A percentile compares a stretch with the other conserved stretches of the same genome.
phyloP scores from a whole-genome alignment of 2,329 filamentous ascomycete species.

The Plenodomus lindquistii region DNA sequence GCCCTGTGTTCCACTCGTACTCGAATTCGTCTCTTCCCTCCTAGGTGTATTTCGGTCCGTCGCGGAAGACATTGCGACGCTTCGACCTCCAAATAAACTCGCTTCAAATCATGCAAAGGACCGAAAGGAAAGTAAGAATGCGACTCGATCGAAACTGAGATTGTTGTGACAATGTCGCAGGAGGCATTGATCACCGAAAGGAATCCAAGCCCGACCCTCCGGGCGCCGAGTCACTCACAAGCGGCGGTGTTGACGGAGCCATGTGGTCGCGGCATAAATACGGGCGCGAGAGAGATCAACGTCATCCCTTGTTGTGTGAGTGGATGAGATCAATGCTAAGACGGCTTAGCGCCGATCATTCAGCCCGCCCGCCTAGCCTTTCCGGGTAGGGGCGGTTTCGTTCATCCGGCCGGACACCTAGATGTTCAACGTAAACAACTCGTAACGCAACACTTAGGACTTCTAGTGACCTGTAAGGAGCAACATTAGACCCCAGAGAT shows the following conservation, averaged over 20 bases:
- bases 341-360: background rate
- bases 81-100: background rate
- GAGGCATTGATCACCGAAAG: background rate
- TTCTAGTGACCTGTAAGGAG: no score
- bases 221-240: no score
- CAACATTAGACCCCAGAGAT: no score
- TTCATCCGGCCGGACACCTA: no score
- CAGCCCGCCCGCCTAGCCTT: background rate
- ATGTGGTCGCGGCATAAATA: conserved; percentile 1
- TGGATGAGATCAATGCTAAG: conserved; percentile 2
- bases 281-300: conserved; percentile 6
- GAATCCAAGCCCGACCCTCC: conserved; percentile 12
- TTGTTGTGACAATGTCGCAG: background rate
- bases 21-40: conserved; percentile 15
- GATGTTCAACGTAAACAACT: no score
- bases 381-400: background rate
- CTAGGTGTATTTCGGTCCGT: conserved; percentile 7
- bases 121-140: background rate
- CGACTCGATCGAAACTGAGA: background rate
- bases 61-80: conserved; percentile 11
- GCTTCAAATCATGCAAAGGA: background rate
- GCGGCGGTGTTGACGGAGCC: no score
- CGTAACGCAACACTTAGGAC: no score
- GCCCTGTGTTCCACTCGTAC: conserved; percentile 6
- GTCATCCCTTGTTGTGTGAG: conserved; percentile 9